Evolutionary conservation across 2,329 filamentous ascomycete genomes (phyloP).

Genomic region (Phialophora chinensis): DNA sequence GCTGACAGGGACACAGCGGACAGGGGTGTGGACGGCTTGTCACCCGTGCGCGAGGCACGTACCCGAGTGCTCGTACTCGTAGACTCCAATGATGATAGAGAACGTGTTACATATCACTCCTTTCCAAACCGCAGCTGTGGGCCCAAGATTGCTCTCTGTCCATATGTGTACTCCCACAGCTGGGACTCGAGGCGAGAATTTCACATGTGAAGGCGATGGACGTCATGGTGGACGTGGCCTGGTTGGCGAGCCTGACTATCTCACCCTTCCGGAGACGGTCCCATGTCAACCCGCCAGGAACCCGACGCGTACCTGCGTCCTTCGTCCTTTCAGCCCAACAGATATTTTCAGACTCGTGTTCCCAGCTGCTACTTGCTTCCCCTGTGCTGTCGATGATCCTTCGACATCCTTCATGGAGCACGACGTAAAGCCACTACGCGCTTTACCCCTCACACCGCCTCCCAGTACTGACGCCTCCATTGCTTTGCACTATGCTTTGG

Average conservation of each 20-base stretch:
- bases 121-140: background rate
- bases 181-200: background rate
- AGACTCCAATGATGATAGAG: constrained; percentile 8
- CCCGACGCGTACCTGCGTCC: constrained; percentile 37
- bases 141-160: background rate
- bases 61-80: background rate
- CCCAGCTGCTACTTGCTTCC: background rate
- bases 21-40: constrained; percentile 1
- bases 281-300: constrained; percentile 29
- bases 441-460: constrained; percentile 23
- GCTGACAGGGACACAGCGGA: constrained; percentile 1
- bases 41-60: background rate
- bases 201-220: constrained; percentile 10
- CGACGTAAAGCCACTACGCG: constrained; percentile 23
- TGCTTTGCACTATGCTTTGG: constrained; percentile 30
- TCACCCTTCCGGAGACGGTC: background rate
- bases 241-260: background rate
- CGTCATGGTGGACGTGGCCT: constrained; percentile 4
- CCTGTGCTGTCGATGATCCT: background rate
- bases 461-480: background rate
- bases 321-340: constrained; percentile 17
- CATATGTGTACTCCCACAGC: background rate
- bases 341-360: constrained; percentile 5
- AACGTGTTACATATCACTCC: constrained; percentile 10
- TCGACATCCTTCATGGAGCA: constrained; percentile 30